Conservation (phyloP, 2,329 filamentous ascomycete genomes). For the Ramichloridium luteum region DNA sequence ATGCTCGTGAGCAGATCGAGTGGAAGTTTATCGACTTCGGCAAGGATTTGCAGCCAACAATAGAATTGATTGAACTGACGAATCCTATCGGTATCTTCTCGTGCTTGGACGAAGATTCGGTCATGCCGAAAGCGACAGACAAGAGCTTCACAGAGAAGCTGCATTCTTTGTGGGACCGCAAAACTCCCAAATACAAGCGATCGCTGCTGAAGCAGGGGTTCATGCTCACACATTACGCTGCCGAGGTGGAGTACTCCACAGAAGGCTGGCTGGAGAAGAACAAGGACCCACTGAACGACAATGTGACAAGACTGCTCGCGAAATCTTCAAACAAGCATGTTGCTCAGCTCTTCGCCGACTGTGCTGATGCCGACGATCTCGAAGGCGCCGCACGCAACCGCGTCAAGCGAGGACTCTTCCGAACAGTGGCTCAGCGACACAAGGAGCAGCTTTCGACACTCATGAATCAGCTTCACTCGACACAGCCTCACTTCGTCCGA, state of each 20-base stretch:
- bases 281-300: conserved; percentile 96
- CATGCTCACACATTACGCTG: conserved; percentile 91
- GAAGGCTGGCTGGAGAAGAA: conserved; percentile 97
- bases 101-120: conserved; percentile 91
- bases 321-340: conserved; percentile 73
- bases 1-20: conserved; percentile 92
- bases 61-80: conserved; percentile 87
- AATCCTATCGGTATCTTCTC: conserved; percentile 99
- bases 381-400: conserved; percentile 55
- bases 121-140: conserved; percentile 98
- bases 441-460: conserved; percentile 97
- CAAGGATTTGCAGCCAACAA: conserved; percentile 90
- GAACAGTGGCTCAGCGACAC: conserved; percentile 90
- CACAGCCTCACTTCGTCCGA: conserved; percentile 94
- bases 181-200: conserved; percentile 82
- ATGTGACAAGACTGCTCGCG: conserved; percentile 78
- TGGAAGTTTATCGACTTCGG: conserved; percentile 99
- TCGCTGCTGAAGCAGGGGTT: conserved; percentile 85
- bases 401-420: conserved; percentile 94
- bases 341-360: conserved; percentile 75
- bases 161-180: conserved; percentile 93
- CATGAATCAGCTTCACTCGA: conserved; percentile 88
- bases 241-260: conserved; percentile 94
- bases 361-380: conserved; percentile 69
- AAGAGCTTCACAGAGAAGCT: conserved; percentile 95